Base-by-base conservation (phyloP, 1,284 basidiomycete genomes). In the Boletus smithii region DNA sequence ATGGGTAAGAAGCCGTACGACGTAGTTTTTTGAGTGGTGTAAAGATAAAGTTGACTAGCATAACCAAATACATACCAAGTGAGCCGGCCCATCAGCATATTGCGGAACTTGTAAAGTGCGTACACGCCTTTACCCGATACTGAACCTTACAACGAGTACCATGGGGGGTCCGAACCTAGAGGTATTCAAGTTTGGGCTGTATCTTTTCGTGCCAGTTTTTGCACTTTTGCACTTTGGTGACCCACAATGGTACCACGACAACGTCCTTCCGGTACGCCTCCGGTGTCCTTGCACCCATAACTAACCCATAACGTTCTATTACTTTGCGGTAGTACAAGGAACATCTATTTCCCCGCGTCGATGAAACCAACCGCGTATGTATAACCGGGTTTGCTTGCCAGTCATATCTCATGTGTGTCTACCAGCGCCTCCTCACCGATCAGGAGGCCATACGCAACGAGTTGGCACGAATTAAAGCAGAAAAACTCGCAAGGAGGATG, bases 141-240 rank as follows among this genome's bases (percentile, higher is more conserved):
- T 26, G 14, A 24, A 26, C 36, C 10, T 16, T 24, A 14, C 18
- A 16, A 32, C 36, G 3, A 37, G 5, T 85, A 48, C 75, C 83
- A 32, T 90, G 86, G 86, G 85, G 3, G 86, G 85, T 0, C 56
- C 88, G 33, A 89, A 88, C 65, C 81, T 94, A 47, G 91, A 94
- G 68, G 79, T 93, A 16, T 89, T 92, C 80, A 91, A 91, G 70
- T 93, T 93, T 58, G 83, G 81, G 2, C 72, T 92, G 27, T 95
- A 97, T 69, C 81, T 95, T 50, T 91, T 92, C 65, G 85, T 95
- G 54, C 93, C 93, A 1, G 79, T 95, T 43, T 75, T 80, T 35
- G 82, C 90, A 22, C 83, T 95, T 70, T 71, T 93, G 44, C 88
- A 94, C 66, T 95, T 90, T 62, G 91, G 92, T 44, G 89, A 93